These are phyloP conservation scores for Trichoderma polysporum DNA, from an alignment of 2,329 filamentous ascomycete genomes.

Conservation along the genomic window DNA sequence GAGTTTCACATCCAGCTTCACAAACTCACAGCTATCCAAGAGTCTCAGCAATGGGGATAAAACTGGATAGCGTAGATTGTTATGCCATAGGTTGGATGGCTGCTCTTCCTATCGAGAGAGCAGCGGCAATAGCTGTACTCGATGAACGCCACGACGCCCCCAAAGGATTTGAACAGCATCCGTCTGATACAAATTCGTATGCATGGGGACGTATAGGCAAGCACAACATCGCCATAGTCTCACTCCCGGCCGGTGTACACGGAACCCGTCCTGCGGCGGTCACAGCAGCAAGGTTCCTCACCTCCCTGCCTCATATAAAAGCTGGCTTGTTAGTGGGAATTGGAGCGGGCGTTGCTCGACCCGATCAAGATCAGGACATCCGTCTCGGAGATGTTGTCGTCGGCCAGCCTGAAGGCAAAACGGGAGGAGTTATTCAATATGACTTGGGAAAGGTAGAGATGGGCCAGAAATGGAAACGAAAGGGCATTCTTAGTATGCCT, in stretches of 20 bases:
- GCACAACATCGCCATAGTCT: slow-evolving; percentile 32
- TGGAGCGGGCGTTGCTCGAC: slow-evolving; percentile 40
- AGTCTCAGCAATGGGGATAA: too few relatives aligned
- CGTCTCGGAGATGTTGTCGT: slow-evolving; percentile 32
- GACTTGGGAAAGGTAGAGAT: slow-evolving; percentile 25
- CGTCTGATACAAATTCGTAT: slow-evolving; percentile 29
- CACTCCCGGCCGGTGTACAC: slow-evolving; percentile 25
- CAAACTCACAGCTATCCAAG: too few relatives aligned
- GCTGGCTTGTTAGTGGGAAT: slow-evolving; percentile 34
- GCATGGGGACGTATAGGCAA: slow-evolving; percentile 28
- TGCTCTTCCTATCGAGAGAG: slow-evolving; percentile 27
- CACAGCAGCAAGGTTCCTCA: slow-evolving; percentile 20
- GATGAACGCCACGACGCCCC: slow-evolving; percentile 26
- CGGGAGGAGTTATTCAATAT: slow-evolving; percentile 28
- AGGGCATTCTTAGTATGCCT: too few relatives aligned
- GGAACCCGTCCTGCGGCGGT: slow-evolving; percentile 23
- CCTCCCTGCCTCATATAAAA: slow-evolving; percentile 25
- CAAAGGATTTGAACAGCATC: neutral
- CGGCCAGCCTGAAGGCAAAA: slow-evolving; percentile 24
- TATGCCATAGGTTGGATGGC: slow-evolving; percentile 32
- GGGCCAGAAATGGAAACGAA: slow-evolving; percentile 4
- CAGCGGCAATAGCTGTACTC: slow-evolving; percentile 29
- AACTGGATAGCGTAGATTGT: too few relatives aligned
- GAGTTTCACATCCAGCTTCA: too few relatives aligned
- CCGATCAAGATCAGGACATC: slow-evolving; percentile 24